phyloP scores from a whole-genome alignment of 257 asterid species.

The Coffea eugenioides region DNA sequence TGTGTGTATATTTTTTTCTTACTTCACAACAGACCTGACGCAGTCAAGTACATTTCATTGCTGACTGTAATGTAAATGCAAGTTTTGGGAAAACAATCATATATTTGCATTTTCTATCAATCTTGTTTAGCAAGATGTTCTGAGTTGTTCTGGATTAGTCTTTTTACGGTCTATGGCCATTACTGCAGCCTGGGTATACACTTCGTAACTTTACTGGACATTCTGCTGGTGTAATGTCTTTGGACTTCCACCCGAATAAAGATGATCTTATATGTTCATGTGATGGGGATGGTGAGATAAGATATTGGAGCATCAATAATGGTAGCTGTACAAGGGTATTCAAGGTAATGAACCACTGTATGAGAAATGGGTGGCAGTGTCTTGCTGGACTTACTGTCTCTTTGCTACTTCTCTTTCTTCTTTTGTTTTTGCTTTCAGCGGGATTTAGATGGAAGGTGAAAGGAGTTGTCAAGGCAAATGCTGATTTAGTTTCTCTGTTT shows the following conservation, averaged over 20 bases:
- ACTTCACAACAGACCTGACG: neutral
- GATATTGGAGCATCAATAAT: conserved; percentile 82
- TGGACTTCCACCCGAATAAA: conserved; percentile 94
- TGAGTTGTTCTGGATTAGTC: neutral
- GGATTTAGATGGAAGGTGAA: neutral
- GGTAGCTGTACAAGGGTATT: conserved; percentile 72
- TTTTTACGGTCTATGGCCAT: neutral
- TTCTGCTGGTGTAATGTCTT: conserved; percentile 79
- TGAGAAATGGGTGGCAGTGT: neutral
- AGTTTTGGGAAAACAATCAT: neutral
- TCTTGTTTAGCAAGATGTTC: neutral
- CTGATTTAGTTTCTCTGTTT: conserved; percentile 18
- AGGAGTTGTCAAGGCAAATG: conserved; percentile 5
- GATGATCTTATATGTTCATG: conserved; percentile 94
- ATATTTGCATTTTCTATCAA: neutral
- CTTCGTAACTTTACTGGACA: conserved; percentile 89
- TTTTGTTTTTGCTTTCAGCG: neutral
- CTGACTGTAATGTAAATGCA: neutral
- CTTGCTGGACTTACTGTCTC: neutral
- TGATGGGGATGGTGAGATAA: conserved; percentile 89
- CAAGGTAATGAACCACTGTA: conserved; percentile 47
- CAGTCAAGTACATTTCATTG: neutral
- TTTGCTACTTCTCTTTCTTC: neutral
- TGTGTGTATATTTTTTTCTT: neutral
- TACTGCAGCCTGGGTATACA: conserved; percentile 73